Evolutionary conservation across 768 basidiomycete genomes (phyloP), one percentile per base, ranked within the genome.

Genomic region (Bullera alba): DNA sequence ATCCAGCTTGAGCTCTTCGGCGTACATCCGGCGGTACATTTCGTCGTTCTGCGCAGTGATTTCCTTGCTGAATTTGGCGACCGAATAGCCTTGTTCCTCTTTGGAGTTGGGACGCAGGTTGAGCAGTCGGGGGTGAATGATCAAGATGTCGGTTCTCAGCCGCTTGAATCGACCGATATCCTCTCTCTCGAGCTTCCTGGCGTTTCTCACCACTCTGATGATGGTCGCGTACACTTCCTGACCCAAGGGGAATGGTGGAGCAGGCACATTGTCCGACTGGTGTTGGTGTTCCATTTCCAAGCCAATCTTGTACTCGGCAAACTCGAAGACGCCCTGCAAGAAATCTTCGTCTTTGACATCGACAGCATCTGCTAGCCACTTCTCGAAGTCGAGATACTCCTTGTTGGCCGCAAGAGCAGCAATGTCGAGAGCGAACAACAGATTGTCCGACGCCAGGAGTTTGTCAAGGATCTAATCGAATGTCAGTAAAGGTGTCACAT

Each of bases 11-110:
- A 89, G 86, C 61, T 89, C 83, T 69, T 90, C 88, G 69, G 90
- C 87, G 73, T 97, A 99, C 91, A 99, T 95, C 73, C 90, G 84
- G 73, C 90, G 91, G 78, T 93, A 96, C 70, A 95, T 91, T 46
- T 82, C 79, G 60, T 97, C 95, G 50, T 95, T 91, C 74, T 96
- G 91, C 10, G 81, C 77, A 70, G 95, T 89, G 48, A 93, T 86
- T 61, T 96, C 92, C 42, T 83, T 74, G 5, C 87, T 78, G 74
- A 95, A 97, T 51, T 77, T 83, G 68, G 92, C 82, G 19, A 95
- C 92, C 4, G 82, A 78, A 69, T 93, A 85, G 21, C 92, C 93
- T 19, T 91, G 90, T 69, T 97, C 93, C 21, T 80, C 78, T 54
- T 96, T 91, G 19, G 83, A 80, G 15, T 59, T 58, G 17, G 95